Evolutionary conservation across 768 basidiomycete genomes (phyloP).

Genomic region (Lentinula boryana): DNA sequence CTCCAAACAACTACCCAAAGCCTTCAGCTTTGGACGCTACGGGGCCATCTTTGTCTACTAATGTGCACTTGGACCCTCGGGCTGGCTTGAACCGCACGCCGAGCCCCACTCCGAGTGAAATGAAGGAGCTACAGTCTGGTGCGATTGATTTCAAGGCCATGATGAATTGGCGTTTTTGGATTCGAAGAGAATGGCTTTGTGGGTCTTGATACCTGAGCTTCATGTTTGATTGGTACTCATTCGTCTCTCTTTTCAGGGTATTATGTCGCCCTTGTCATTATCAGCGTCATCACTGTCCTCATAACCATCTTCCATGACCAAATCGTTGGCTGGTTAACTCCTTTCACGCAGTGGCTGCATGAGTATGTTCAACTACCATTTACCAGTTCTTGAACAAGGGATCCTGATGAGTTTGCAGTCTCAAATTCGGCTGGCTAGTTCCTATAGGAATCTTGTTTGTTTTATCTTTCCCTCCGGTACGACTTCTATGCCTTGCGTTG

Average conservation of each 20-base stretch:
- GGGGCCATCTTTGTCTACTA: neutral
- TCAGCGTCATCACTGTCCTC: slow-evolving; percentile 44
- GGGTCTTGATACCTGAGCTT: slow-evolving; percentile 16
- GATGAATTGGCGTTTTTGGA: slow-evolving; percentile 42
- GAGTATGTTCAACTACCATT: slow-evolving; percentile 26
- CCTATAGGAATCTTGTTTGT: slow-evolving; percentile 80
- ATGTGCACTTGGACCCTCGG: slow-evolving; percentile 3
- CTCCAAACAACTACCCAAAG: neutral
- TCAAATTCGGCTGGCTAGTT: slow-evolving; percentile 63
- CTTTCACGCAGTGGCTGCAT: slow-evolving; percentile 60
- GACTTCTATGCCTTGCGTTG: slow-evolving; percentile 12
- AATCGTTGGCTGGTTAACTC: slow-evolving; percentile 67
- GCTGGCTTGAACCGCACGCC: slow-evolving; percentile 38
- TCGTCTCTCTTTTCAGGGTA: slow-evolving; percentile 28
- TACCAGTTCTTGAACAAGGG: neutral
- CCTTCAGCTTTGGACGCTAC: neutral
- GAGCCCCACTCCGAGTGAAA: slow-evolving; percentile 62
- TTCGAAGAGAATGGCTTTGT: slow-evolving; percentile 55
- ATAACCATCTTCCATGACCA: slow-evolving; percentile 60
- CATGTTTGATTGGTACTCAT: neutral
- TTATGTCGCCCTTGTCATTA: slow-evolving; percentile 42
- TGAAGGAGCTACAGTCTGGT: slow-evolving; percentile 32
- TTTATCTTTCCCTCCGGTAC: slow-evolving; percentile 79
- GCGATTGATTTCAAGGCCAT: slow-evolving; percentile 42
- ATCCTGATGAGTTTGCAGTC: slow-evolving; percentile 21